Evolutionary conservation across 2,329 filamentous ascomycete genomes (phyloP), one percentile per base, ranked within the genome.

Genomic region (Alternaria gansuensis): DNA sequence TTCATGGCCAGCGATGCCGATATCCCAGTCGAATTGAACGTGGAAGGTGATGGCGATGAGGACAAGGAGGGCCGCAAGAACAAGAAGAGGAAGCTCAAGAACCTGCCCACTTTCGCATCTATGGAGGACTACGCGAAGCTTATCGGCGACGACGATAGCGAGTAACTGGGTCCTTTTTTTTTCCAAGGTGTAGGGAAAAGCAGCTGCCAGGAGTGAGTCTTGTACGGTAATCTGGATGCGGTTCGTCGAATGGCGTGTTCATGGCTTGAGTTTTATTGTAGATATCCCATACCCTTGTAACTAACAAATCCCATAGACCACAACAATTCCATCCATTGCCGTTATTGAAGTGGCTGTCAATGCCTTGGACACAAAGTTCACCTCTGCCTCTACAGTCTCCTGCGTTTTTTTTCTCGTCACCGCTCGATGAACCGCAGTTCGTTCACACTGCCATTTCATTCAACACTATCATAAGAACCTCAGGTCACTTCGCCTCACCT

Each of bases 111-210:
- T 34, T 99, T 99, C 81, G 95, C 96, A 21, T 96, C 92, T 31
- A 90, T 85, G 31, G 95, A 98, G 54, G 95, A 98, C 76, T 99
- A 98, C 78, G 94, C 93, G 14, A 90, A 90, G 70, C 84, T 97
- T 80, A 79, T 97, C 75, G 91, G 84, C 4, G 85, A 87, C 64
- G 91, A 95, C 57, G 70, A 72, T 55, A 73, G 69, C 65, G 70
- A 72, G 63, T 73, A 69, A 44, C 33, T 31, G 17, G 3, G 37
- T 46, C 31, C 11, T 46, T 17, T 29, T 11, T 11, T 52, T 46
- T 17, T 29, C 8, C 17, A 48, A 31, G 57, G 29, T n/a, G 41
- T n/a, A 48, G 17, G 45, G 14, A 29, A 37, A 39, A 48, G 13
- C 21, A 37, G 39, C 43, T 49, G 31, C 36, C 5, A 17, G 26